A percentile compares a stretch with the other conserved stretches of the same genome.
phyloP scores from a whole-genome alignment of 179 eudicot genomes.

The Heliamphora pulchella region DNA sequence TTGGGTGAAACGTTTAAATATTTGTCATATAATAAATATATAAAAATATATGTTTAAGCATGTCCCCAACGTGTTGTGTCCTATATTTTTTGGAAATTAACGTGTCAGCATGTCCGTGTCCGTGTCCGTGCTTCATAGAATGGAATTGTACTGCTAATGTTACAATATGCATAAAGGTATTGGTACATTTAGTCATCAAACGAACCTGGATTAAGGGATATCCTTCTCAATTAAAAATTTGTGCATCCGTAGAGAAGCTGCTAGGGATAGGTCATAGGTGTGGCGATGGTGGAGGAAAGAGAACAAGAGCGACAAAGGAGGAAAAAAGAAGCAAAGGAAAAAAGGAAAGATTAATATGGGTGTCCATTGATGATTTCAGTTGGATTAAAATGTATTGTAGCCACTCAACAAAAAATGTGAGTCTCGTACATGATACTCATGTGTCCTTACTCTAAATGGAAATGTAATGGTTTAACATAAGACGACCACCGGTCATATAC shows the following conservation, averaged over 20 bases:
- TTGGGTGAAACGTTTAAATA: too few relatives aligned
- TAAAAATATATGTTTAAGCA: too few relatives aligned
- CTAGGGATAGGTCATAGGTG: background rate
- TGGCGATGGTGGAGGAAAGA: background rate
- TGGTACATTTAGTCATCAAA: background rate
- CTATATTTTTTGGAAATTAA: too few relatives aligned
- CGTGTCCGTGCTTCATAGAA: background rate
- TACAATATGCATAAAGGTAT: background rate
- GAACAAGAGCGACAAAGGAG: background rate
- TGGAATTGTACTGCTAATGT: background rate
- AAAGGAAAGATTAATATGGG: too few relatives aligned
- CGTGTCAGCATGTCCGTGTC: too few relatives aligned
- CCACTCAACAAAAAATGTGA: background rate
- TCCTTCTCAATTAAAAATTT: background rate
- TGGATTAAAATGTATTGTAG: background rate
- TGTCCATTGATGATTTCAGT: background rate
- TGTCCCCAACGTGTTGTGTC: too few relatives aligned
- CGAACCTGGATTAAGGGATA: background rate
- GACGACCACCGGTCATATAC: background rate
- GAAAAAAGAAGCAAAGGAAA: too few relatives aligned
- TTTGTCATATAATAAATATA: too few relatives aligned
- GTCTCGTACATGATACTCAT: background rate
- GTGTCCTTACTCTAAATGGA: background rate
- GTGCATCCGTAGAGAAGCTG: background rate
- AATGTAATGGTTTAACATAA: background rate